Conservation (phyloP, 177 flowering plant species). For the Vitis hybrid region DNA sequence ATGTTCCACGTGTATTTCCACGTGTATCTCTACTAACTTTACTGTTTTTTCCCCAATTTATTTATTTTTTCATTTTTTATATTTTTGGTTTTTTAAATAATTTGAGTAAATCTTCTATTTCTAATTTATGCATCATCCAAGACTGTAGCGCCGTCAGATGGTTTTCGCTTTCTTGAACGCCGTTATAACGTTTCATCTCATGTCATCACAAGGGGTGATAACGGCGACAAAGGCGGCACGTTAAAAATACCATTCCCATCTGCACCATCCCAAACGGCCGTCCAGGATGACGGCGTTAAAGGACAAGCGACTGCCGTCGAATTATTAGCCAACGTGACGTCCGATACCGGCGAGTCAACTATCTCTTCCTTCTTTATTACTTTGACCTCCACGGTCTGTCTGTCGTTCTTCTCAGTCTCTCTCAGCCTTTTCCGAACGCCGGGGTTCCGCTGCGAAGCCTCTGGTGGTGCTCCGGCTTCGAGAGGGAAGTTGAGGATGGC, state of each 20-base stretch:
- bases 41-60: no score
- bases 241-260: conserved; percentile 18
- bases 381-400: conserved; percentile 8
- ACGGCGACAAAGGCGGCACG: conserved; percentile 9
- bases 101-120: background rate
- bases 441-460: conserved; percentile 10
- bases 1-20: no score
- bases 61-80: no score
- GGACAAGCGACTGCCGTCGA: background rate
- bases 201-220: no score
- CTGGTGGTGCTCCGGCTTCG: conserved; percentile 24
- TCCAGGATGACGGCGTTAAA: conserved; percentile 22
- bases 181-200: no score
- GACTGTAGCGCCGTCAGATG: background rate
- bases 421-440: conserved; percentile 25
- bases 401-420: background rate
- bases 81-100: no score
- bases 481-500: conserved; percentile 36
- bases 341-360: background rate
- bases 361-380: background rate
- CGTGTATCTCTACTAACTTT: no score
- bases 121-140: background rate
- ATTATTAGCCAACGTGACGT: background rate
- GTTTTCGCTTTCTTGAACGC: background rate
- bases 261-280: conserved; percentile 17